These are phyloP conservation scores for Yamadazyma sp. DNA, from an alignment of 1,139 yeast genomes.

Conservation along the genomic window DNA sequence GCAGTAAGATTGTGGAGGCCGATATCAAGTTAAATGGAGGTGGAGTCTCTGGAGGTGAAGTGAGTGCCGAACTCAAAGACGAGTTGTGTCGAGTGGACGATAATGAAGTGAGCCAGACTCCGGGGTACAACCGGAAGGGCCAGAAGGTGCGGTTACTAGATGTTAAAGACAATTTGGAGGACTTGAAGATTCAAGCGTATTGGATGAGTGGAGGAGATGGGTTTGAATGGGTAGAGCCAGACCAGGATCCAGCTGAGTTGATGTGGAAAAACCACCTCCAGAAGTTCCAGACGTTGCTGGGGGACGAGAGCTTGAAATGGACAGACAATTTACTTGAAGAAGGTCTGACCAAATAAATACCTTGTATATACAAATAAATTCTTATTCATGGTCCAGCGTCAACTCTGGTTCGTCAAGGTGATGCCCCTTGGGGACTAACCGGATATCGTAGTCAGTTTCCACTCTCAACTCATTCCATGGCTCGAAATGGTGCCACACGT, in stretches of 20 bases:
- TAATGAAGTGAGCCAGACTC: slow-evolving; percentile 29
- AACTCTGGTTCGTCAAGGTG: slow-evolving; percentile 2
- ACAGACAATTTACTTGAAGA: slow-evolving; percentile 32
- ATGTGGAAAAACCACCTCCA: slow-evolving; percentile 49
- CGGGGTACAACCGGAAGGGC: slow-evolving; percentile 40
- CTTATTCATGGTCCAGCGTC: too few species aligned
- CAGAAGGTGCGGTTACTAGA: slow-evolving; percentile 40
- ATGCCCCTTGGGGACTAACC: slow-evolving; percentile 44
- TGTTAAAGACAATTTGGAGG: slow-evolving; percentile 48
- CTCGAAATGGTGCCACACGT: slow-evolving; percentile 48
- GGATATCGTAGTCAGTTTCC: slow-evolving; percentile 46
- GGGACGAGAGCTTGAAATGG: slow-evolving; percentile 28
- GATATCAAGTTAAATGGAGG: slow-evolving; percentile 55
- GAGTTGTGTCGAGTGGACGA: slow-evolving; percentile 39
- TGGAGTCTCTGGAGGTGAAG: slow-evolving; percentile 36
- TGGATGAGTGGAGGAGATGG: slow-evolving; percentile 79
- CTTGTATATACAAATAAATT: slow-evolving; percentile 4
- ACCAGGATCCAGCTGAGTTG: slow-evolving; percentile 73
- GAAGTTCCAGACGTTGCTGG: slow-evolving; percentile 18
- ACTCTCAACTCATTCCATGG: slow-evolving; percentile 53
- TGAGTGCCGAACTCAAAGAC: slow-evolving; percentile 33
- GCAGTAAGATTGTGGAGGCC: slow-evolving; percentile 63
- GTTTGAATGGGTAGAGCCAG: slow-evolving; percentile 79
- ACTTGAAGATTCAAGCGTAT: slow-evolving; percentile 64
- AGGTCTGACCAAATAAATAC: neutral